Base-by-base conservation (phyloP, 345 rosid genomes). In the Abelmoschus esculentus region DNA sequence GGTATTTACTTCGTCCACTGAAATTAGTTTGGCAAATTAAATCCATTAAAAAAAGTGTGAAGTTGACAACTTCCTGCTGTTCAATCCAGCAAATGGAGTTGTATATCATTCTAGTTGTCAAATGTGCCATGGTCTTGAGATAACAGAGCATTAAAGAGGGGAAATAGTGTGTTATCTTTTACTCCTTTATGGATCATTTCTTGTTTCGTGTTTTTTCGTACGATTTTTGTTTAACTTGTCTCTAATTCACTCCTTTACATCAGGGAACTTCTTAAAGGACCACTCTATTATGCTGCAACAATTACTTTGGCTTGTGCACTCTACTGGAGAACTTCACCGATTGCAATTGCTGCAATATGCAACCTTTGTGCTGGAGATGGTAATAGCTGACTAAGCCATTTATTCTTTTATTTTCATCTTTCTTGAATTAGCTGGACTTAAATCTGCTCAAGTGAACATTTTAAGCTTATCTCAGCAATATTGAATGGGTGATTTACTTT, bases 291-390 rank as follows among this genome's bases (percentile, higher is more conserved):
- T 70, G 96, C 85, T 32, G 6, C 77, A 6, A 68, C 96, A 9
- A 78, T 91, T 67, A 84, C 96, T 7, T 29, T 72, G 38, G 89
- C 98, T 11, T 80, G 86, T 70, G 74, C 75, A 36, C 36, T 86
- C 75, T 91, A 83, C 71, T 91, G 98, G 98, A 87, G 89, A 76
- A 77, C 86, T 75, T 87, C 98, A 55, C 97, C 99, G 0, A 69
- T 85, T 38, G 83, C 85, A 32, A 79, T 95, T 72, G 96, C 97
- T 15, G 86, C 91, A 67, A 57, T 91, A 74, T 91, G 96, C 83
- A 95, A 95, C 81, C 84, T 95, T 59, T 91, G 99, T 47, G 99
- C 99, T 53, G 99, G 99, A 87, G 99, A 95, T 82, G 99, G 99
- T 95, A 83, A 63, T 19, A 8, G 40, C 11, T 47, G 1, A 65